Conservation (phyloP, 768 basidiomycete genomes). For the Amanita fuliginea region DNA sequence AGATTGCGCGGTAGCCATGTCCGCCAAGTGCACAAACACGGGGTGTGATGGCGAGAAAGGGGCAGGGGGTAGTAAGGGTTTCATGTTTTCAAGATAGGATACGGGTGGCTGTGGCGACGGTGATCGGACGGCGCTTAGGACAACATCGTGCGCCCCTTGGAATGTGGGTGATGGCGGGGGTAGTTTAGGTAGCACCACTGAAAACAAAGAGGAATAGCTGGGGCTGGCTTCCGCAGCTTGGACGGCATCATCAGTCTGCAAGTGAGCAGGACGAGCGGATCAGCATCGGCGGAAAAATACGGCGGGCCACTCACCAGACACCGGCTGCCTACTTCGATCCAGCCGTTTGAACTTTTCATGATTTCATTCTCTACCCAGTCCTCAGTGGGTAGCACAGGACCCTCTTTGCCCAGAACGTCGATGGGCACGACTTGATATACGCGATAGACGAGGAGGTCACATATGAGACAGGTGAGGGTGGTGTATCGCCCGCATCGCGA, state of each 20-base stretch:
- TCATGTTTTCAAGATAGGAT: constrained; percentile 39
- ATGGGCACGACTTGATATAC: constrained; percentile 47
- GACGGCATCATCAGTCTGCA: constrained; percentile 28
- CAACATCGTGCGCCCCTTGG: constrained; percentile 14
- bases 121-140: constrained; percentile 14
- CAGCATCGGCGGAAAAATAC: neutral
- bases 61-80: constrained; percentile 59
- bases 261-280: constrained; percentile 11
- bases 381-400: constrained; percentile 56
- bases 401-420: constrained; percentile 50
- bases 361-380: constrained; percentile 72
- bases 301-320: constrained; percentile 48
- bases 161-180: constrained; percentile 14
- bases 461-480: constrained; percentile 59
- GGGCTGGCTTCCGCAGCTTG: constrained; percentile 25
- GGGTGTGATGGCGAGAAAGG: constrained; percentile 72
- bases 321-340: constrained; percentile 59
- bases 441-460: constrained; percentile 56
- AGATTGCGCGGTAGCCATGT: constrained; percentile 44
- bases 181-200: constrained; percentile 29
- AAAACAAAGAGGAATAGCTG: constrained; percentile 34
- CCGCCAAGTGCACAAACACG: constrained; percentile 54
- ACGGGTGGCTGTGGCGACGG: constrained; percentile 18
- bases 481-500: constrained; percentile 47
- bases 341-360: constrained; percentile 56